phyloP scores from a whole-genome alignment of 2,329 filamentous ascomycete genomes.

The Penicillium sp. region DNA sequence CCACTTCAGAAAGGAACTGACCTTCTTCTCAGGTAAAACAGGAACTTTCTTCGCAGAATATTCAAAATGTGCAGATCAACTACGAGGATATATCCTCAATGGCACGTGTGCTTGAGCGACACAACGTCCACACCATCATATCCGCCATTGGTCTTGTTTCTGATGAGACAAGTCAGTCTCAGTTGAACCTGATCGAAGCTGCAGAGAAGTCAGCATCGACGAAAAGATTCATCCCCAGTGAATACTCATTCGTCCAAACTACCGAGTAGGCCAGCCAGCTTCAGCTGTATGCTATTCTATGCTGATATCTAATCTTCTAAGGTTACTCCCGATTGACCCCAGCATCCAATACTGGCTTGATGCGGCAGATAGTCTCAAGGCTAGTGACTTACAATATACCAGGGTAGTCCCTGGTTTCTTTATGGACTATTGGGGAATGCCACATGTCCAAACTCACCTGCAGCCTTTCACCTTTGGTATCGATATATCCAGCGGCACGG shows the following conservation, averaged over 20 bases:
- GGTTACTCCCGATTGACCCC: conserved; percentile 28
- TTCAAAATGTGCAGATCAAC: conserved; percentile 29
- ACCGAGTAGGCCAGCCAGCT: conserved; percentile 26
- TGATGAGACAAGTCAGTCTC: conserved; percentile 29
- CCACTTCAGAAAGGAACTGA: background rate
- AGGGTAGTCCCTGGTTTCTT: conserved; percentile 45
- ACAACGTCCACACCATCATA: conserved; percentile 48
- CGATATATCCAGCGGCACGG: conserved; percentile 46
- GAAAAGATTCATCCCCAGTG: conserved; percentile 45
- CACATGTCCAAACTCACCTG: conserved; percentile 40
- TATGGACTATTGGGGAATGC: conserved; percentile 48
- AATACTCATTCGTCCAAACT: conserved; percentile 40
- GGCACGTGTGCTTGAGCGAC: conserved; percentile 29
- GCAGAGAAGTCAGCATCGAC: conserved; percentile 41
- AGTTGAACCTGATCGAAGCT: conserved; percentile 48
- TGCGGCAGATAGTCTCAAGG: conserved; percentile 29
- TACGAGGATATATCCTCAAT: conserved; percentile 35
- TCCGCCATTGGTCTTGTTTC: conserved; percentile 41
- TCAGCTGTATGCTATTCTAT: background rate
- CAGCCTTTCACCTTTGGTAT: conserved; percentile 42
- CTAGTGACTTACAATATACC: conserved; percentile 40
- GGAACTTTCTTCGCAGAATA: conserved; percentile 5
- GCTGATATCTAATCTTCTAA: background rate
- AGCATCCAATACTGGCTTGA: conserved; percentile 33
- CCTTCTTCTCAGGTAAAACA: background rate